A percentile compares a stretch with the other conserved stretches of the same genome.
Conservation (phyloP, 2,329 filamentous ascomycete species). For the Cadophora gregata region DNA sequence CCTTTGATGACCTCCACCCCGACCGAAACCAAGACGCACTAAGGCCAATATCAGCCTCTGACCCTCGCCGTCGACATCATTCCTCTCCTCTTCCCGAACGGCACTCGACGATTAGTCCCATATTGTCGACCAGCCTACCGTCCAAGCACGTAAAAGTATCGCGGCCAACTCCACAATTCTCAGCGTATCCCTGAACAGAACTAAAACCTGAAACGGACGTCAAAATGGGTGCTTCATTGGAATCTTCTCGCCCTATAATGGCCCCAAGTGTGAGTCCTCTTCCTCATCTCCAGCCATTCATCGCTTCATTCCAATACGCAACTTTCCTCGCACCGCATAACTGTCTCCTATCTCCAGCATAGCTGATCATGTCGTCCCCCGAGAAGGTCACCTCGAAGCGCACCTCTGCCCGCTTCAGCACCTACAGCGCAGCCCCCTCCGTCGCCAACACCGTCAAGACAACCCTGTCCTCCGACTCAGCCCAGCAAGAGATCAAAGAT, state of each 20-base stretch:
- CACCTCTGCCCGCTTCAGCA: slow-evolving; percentile 58
- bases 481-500: slow-evolving; percentile 58
- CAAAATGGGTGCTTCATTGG: slow-evolving; percentile 52
- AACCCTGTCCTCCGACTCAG: slow-evolving; percentile 42
- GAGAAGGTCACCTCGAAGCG: slow-evolving; percentile 51
- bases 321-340: slow-evolving; percentile 12
- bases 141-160: slow-evolving; percentile 1
- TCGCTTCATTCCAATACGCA: slow-evolving; percentile 17
- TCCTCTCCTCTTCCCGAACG: background rate
- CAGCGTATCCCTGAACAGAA: slow-evolving; percentile 10
- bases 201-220: slow-evolving; percentile 23
- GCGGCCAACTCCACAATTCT: slow-evolving; percentile 11
- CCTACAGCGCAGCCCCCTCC: slow-evolving; percentile 54
- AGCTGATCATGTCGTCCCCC: slow-evolving; percentile 31
- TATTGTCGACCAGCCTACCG: background rate
- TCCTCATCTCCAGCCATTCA: background rate
- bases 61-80: slow-evolving; percentile 13
- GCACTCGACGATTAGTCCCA: background rate
- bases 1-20: background rate
- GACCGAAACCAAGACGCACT: slow-evolving; percentile 13
- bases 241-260: slow-evolving; percentile 62
- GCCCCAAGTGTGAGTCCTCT: slow-evolving; percentile 54
- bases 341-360: background rate
- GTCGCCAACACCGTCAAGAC: slow-evolving; percentile 49
- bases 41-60: background rate